Conservation (phyloP, 306 rosid genomes). For the Prunus padus region DNA sequence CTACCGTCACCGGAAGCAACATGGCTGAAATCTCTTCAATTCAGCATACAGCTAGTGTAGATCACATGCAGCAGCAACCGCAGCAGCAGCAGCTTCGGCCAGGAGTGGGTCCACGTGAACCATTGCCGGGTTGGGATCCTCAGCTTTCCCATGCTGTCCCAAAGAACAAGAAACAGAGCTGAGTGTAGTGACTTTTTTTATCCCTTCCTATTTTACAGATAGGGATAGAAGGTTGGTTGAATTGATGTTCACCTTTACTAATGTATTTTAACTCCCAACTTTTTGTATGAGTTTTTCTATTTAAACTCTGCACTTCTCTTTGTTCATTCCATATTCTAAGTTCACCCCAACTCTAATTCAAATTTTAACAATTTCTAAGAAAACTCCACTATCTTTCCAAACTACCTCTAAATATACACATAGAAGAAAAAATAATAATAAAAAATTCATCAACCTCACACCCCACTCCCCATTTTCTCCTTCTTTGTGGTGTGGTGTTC, state of each 20-base stretch:
- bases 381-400: too few relatives aligned
- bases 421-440: too few relatives aligned
- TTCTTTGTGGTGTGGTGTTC: too few relatives aligned
- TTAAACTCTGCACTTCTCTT: too few relatives aligned
- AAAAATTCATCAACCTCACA: too few relatives aligned
- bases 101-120: slow-evolving; percentile 12
- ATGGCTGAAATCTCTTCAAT: slow-evolving; percentile 28
- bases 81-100: slow-evolving; percentile 33
- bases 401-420: too few relatives aligned
- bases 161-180: slow-evolving; percentile 26
- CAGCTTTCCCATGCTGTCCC: slow-evolving; percentile 17
- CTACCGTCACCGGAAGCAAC: slow-evolving; percentile 29
- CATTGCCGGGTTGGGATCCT: slow-evolving; percentile 35
- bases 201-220: background rate
- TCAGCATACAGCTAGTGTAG: slow-evolving; percentile 18
- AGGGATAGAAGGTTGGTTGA: slow-evolving; percentile 3
- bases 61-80: slow-evolving; percentile 32
- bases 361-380: too few relatives aligned
- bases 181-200: background rate
- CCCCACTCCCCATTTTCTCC: too few relatives aligned
- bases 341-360: too few relatives aligned
- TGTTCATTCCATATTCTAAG: too few relatives aligned
- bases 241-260: background rate
- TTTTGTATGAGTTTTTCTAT: too few relatives aligned
- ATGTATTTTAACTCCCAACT: background rate